A percentile compares a stretch with the other conserved stretches of the same genome.
Conservation (phyloP, 1,284 basidiomycete genomes). For the Apiotrichum siamense region DNA sequence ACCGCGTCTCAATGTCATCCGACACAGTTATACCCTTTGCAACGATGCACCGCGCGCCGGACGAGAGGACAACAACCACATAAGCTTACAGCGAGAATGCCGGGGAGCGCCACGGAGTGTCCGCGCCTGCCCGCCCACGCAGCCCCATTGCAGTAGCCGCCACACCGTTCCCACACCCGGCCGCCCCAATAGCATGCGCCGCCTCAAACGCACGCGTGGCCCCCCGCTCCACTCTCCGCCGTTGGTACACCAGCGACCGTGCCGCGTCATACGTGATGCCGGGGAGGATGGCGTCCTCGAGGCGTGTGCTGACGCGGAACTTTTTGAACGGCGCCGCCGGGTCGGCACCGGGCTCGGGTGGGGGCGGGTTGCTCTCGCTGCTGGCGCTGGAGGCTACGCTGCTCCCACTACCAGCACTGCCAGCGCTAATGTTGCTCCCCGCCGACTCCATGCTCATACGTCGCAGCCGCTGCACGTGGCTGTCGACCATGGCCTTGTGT, state of each 20-base stretch:
- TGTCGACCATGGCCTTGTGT: neutral
- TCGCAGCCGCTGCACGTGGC: neutral
- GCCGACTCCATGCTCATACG: neutral
- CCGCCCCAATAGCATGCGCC: no score
- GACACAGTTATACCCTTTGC: no score
- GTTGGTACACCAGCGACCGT: slow-evolving; percentile 5
- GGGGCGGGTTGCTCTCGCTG: neutral
- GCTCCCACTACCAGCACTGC: neutral
- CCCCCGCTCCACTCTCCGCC: slow-evolving; percentile 1
- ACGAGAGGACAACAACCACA: no score
- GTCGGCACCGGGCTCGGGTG: neutral
- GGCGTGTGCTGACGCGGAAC: slow-evolving; percentile 2
- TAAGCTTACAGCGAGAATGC: no score
- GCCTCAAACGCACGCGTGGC: no score
- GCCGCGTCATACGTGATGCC: neutral
- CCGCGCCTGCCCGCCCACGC: no score
- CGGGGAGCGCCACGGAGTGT: no score
- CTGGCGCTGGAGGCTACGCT: no score
- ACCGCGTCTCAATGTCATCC: no score
- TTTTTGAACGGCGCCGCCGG: neutral
- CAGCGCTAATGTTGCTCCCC: neutral
- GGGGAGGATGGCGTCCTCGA: slow-evolving; percentile 9
- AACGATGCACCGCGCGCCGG: no score
- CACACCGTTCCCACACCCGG: no score
- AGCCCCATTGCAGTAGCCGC: no score